These are phyloP conservation scores for Prunus dulcis DNA, from an alignment of 306 rosid species.

Conservation along the genomic window DNA sequence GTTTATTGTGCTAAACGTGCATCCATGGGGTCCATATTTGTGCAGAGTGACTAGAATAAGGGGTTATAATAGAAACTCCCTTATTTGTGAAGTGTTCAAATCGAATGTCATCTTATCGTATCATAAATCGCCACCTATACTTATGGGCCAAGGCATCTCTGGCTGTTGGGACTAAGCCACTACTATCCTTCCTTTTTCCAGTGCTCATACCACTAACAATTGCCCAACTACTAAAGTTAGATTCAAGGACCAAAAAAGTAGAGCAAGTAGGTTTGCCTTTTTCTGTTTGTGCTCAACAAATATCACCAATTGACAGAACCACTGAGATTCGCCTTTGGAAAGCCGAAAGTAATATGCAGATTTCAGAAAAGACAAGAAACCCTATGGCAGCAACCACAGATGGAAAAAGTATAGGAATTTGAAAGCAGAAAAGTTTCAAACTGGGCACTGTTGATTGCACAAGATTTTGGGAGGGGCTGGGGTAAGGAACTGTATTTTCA, in stretches of 20 bases:
- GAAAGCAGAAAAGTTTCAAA: not conserved
- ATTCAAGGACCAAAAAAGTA: slow-evolving; percentile 12
- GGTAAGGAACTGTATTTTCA: not conserved
- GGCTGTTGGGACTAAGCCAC: not conserved
- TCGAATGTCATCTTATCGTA: too few relatives aligned
- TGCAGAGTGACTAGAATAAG: too few relatives aligned
- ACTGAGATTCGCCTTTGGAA: slow-evolving; percentile 19
- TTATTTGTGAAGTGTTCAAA: too few relatives aligned
- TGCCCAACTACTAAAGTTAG: slow-evolving; percentile 5
- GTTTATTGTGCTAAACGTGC: too few relatives aligned
- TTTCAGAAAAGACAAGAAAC: not conserved
- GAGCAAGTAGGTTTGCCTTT: slow-evolving; percentile 26
- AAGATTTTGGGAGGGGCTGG: not conserved
- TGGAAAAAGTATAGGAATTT: not conserved
- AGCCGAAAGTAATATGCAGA: slow-evolving; percentile 34
- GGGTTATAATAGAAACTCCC: too few relatives aligned
- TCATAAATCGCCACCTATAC: not conserved
- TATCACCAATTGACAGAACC: slow-evolving; percentile 25
- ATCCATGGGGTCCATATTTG: too few relatives aligned
- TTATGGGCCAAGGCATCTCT: slow-evolving; percentile 10
- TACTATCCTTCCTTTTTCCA: not conserved
- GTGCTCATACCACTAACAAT: slow-evolving; percentile 27
- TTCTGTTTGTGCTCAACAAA: slow-evolving; percentile 32
- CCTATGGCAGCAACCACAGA: not conserved
- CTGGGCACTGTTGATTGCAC: not conserved